Evolutionary conservation across 371 early-diverging fungal genomes (phyloP), one percentile per base, ranked within the genome.

Genomic region (Apophysomyces trapeziformis): DNA sequence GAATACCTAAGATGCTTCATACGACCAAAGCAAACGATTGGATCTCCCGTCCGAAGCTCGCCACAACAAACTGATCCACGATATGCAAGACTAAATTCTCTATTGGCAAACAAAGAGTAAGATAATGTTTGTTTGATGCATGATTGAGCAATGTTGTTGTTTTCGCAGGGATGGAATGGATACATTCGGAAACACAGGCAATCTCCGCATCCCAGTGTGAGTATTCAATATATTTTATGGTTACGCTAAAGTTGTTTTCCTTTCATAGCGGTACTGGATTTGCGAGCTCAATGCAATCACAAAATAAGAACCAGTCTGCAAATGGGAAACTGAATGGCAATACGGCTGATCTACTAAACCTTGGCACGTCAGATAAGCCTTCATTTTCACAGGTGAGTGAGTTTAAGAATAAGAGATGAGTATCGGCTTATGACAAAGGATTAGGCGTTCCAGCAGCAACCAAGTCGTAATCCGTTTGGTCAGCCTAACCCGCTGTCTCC

Each of bases 391-490:
- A 50, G 32, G 54, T 50, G 21, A 9, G 54, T 50, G 21, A 9
- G 50, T 26, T 26, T 26, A 26, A 26, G 32, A 26, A 26, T 3
- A 26, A 26, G 32, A 26, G 32, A 26, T 26, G 32, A 26, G 32
- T 1, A 26, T 26, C 3, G 32, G 32, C 3, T 26, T 1, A 26
- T 26, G 32, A 26, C 32, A 3, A 26, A 2, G 32, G 2, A 26
- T 32, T 26, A 66, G 61, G 47, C 79, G 13, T 73, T 79, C 64
- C 70, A 66, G 35, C 72, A 70, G 32, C 76, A 74, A 60, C 47
- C 76, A 14, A 78, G 61, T 58, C 72, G 70, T 21, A 80, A 80
- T 38, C 80, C 80, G 9, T 80, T 80, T 61, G 80, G 80, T n/a
- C 79, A 75, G 37, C 38, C 64, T 3, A 61, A 60, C 18, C 41